A percentile compares a stretch with the other conserved stretches of the same genome.
Evolutionary conservation across 2,329 filamentous ascomycete species (phyloP).

Genomic region (Neopestalotiopsis sp.): DNA sequence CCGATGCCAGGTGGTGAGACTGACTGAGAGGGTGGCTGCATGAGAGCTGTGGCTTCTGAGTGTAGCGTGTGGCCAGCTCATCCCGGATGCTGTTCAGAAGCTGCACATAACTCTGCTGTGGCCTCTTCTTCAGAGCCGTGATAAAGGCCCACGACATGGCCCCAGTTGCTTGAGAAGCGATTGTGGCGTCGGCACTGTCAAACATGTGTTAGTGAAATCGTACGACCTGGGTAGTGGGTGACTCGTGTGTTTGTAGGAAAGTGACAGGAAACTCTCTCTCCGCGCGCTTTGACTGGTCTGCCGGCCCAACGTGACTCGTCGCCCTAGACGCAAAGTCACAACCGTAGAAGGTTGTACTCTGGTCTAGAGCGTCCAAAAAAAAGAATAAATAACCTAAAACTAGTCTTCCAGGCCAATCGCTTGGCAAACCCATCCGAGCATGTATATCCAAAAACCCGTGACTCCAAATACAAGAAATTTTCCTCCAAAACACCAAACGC

Average conservation of each 20-base stretch:
- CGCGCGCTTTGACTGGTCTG: slow-evolving; percentile 11
- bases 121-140: slow-evolving; percentile 86
- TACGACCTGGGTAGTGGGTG: slow-evolving; percentile 1
- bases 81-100: slow-evolving; percentile 95
- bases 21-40: slow-evolving; percentile 94
- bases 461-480: background rate
- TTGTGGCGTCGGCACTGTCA: slow-evolving; percentile 83
- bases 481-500: background rate
- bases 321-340: slow-evolving; percentile 49
- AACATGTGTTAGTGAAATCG: slow-evolving; percentile 16
- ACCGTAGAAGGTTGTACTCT: slow-evolving; percentile 38
- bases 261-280: background rate
- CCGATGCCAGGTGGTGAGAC: slow-evolving; percentile 38
- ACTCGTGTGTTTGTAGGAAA: background rate
- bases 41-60: slow-evolving; percentile 94
- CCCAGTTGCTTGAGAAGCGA: slow-evolving; percentile 86
- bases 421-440: background rate
- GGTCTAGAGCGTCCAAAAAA: slow-evolving; percentile 46
- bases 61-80: slow-evolving; percentile 83
- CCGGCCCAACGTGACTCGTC: slow-evolving; percentile 48
- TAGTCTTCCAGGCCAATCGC: slow-evolving; percentile 21
- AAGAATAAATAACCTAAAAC: slow-evolving; percentile 25
- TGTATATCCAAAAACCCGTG: background rate
- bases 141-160: slow-evolving; percentile 99
- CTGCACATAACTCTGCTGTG: slow-evolving; percentile 94